phyloP scores from a whole-genome alignment of 2,329 filamentous ascomycete species.

The Monilinia aucupariae region DNA sequence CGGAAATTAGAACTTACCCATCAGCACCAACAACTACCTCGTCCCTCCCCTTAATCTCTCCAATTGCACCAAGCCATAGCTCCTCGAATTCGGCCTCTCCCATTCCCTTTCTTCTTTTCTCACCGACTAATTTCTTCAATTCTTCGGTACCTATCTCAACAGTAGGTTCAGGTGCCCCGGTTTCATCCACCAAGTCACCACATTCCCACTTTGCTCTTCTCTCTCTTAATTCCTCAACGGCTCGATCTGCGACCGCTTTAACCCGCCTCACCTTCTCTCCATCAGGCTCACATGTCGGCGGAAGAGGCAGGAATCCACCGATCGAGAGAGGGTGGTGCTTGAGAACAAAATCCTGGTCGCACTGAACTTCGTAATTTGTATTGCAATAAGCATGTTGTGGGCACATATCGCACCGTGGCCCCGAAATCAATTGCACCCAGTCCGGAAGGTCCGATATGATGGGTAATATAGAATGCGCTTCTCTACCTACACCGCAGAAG shows the following conservation, averaged over 20 bases:
- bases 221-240: slow-evolving; percentile 78
- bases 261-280: slow-evolving; percentile 85
- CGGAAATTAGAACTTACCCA: slow-evolving; percentile 44
- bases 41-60: slow-evolving; percentile 60
- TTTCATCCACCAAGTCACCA: slow-evolving; percentile 60
- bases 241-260: slow-evolving; percentile 80
- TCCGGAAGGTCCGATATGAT: slow-evolving; percentile 61
- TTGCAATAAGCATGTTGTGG: slow-evolving; percentile 88
- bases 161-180: slow-evolving; percentile 53
- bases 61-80: slow-evolving; percentile 69
- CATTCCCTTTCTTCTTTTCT: slow-evolving; percentile 76
- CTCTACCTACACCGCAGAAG: slow-evolving; percentile 80
- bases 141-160: slow-evolving; percentile 62
- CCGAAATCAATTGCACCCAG: slow-evolving; percentile 61
- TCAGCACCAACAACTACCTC: slow-evolving; percentile 50
- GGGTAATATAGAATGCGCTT: slow-evolving; percentile 42
- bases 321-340: slow-evolving; percentile 79
- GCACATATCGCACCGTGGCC: slow-evolving; percentile 83
- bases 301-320: slow-evolving; percentile 73
- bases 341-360: slow-evolving; percentile 82
- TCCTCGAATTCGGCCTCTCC: slow-evolving; percentile 87
- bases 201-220: slow-evolving; percentile 88
- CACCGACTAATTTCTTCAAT: slow-evolving; percentile 69
- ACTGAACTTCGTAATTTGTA: slow-evolving; percentile 67
- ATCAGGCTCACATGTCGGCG: slow-evolving; percentile 91